phyloP scores from a whole-genome alignment of 1,139 yeast genomes.

The Debaryomyces subglobosus region DNA sequence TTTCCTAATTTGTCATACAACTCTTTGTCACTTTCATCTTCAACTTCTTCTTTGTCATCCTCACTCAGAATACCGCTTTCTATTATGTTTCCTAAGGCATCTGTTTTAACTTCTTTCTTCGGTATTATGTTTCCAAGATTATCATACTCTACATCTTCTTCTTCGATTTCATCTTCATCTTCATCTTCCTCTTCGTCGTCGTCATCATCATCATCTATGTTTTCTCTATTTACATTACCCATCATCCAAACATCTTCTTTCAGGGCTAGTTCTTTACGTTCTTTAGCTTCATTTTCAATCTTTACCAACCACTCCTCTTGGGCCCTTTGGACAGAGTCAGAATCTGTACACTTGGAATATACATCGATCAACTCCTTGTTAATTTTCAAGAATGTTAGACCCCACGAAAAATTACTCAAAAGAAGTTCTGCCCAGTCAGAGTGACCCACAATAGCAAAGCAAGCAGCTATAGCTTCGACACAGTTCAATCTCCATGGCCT shows the following conservation, averaged over 20 bases:
- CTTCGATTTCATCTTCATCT: slow-evolving; percentile 13
- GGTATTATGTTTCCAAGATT: slow-evolving; percentile 15
- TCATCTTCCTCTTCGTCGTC: slow-evolving; percentile 17
- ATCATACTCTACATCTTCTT: slow-evolving; percentile 13
- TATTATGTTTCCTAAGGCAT: slow-evolving; percentile 18
- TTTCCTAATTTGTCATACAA: slow-evolving; percentile 13
- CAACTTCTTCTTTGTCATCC: slow-evolving; percentile 9
- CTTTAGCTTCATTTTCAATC: slow-evolving; percentile 68
- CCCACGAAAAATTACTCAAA: slow-evolving; percentile 88
- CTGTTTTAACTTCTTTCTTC: slow-evolving; percentile 13
- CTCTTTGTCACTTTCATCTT: slow-evolving; percentile 3
- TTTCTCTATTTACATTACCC: slow-evolving; percentile 69
- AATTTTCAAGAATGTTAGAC: slow-evolving; percentile 78
- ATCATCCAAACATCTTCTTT: slow-evolving; percentile 74
- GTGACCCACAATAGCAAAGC: slow-evolving; percentile 93
- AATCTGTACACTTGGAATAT: slow-evolving; percentile 80
- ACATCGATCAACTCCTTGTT: slow-evolving; percentile 76
- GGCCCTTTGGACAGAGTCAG: slow-evolving; percentile 70
- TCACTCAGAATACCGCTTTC: slow-evolving; percentile 8
- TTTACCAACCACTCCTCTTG: slow-evolving; percentile 76
- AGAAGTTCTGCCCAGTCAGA: slow-evolving; percentile 84
- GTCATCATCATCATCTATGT: slow-evolving; percentile 14
- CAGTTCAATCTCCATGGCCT: slow-evolving; percentile 95
- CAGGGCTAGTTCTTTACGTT: slow-evolving; percentile 56
- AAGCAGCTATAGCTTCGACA: slow-evolving; percentile 97